Conservation (phyloP, 2,329 filamentous ascomycete genomes). For the Leptographium flavum region DNA sequence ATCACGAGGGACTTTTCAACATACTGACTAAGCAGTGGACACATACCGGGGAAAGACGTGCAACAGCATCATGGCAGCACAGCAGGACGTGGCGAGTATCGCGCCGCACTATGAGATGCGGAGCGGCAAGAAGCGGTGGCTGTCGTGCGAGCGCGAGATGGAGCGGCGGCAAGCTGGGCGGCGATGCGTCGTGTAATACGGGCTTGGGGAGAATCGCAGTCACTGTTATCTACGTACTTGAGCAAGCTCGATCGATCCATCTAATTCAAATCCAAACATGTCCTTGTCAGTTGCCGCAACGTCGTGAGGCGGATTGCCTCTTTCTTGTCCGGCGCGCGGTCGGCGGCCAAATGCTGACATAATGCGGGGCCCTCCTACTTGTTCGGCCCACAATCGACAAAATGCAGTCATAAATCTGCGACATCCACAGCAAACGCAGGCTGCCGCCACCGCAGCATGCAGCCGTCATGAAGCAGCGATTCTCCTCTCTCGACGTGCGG, state of each 20-base stretch:
- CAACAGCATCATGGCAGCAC: constrained; percentile 62
- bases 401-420: neutral
- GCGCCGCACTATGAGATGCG: constrained; percentile 83
- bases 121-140: constrained; percentile 65
- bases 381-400: neutral
- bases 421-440: too few species aligned
- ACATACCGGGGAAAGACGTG: constrained; percentile 88
- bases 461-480: constrained; percentile 4
- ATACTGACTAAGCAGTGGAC: constrained; percentile 49
- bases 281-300: too few species aligned
- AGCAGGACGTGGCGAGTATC: constrained; percentile 58
- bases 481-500: constrained; percentile 5
- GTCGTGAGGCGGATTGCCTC: too few species aligned
- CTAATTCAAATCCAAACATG: too few species aligned
- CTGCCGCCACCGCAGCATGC: neutral
- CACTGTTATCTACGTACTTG: too few species aligned
- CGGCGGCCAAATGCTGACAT: too few species aligned
- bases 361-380: neutral
- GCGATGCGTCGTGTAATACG: neutral
- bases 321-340: too few species aligned
- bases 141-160: constrained; percentile 10
- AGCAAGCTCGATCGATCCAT: neutral
- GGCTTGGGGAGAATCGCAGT: too few species aligned
- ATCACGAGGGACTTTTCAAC: too few species aligned
- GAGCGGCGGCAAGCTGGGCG: constrained; percentile 9